Evolutionary conservation across 1,284 basidiomycete genomes (phyloP), one percentile per base, ranked within the genome.

Genomic region (Vanrija pseudolonga): DNA sequence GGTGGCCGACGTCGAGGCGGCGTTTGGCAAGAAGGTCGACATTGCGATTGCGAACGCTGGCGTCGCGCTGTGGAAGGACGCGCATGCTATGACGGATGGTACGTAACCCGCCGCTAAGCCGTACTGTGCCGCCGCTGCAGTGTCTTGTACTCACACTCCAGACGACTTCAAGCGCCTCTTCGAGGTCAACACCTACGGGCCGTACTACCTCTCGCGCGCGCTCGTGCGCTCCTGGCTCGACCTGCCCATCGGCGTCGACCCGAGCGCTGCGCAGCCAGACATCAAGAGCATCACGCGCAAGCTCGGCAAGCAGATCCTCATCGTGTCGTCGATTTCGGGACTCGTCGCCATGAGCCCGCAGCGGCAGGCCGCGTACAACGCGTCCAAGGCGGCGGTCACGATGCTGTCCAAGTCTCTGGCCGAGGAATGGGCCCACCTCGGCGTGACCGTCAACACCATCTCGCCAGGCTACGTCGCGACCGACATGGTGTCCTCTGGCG

Each of bases 381-480:
- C 71, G 3, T 67, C 64, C 50, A 77, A 77, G 61, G 75, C 57
- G 0, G 75, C 62, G 0, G 50, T 76, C 43, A 75, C 73, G 3
- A 76, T 75, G 73, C 42, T 68, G 45, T 60, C 67, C 32, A 72
- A 71, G 68, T 67, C 67, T 42, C 60, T 77, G 26, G 74, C 76
- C 0, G 73, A 61, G 6, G 76, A 77, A 61, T 77, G 76, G 76
- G 71, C 73, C 0, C 53, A 66, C 19, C 62, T 66, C 26, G 75
- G 74, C 6, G 64, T 77, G 40, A 53, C 59, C 0, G 69, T 77
- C 57, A 77, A 77, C 63, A 57, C 62, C 3, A 59, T 77, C 38
- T 75, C 74, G n/a, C 76, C 76, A 2, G 70, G 74, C 7, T 77
- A 76, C 64, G 70, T 76, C 20, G 43, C 57, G 4, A 76, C 76